Percentiles rank a stretch among this genome's conserved stretches.
Conservation (phyloP, 2,329 filamentous ascomycete species). For the Xylaria sp. region DNA sequence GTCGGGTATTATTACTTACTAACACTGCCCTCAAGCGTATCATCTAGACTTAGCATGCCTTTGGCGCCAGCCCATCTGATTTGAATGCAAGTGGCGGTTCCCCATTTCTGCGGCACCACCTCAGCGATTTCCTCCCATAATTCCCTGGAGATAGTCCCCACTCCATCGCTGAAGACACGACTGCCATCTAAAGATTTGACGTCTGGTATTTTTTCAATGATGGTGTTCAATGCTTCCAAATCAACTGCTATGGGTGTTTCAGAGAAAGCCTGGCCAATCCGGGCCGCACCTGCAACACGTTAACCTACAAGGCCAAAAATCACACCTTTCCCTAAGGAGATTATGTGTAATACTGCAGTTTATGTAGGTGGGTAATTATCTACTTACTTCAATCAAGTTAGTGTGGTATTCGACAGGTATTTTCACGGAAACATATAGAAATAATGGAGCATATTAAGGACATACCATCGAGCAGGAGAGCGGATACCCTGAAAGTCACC, state of each 20-base stretch:
- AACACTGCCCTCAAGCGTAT: conserved; percentile 63
- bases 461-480: conserved; percentile 61
- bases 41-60: conserved; percentile 77
- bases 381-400: conserved; percentile 31
- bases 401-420: neutral
- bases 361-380: neutral
- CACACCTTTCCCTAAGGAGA: neutral
- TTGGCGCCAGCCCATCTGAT: conserved; percentile 80
- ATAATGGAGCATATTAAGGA: neutral
- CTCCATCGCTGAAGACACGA: conserved; percentile 80
- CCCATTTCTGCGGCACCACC: conserved; percentile 58
- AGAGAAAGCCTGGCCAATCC: conserved; percentile 76
- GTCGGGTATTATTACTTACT: conserved; percentile 37
- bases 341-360: neutral
- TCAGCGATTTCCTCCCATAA: conserved; percentile 70
- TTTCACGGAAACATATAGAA: neutral
- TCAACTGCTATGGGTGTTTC: conserved; percentile 75
- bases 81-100: conserved; percentile 74
- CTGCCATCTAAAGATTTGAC: conserved; percentile 60
- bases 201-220: conserved; percentile 56
- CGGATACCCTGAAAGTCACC: conserved; percentile 63
- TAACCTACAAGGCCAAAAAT: neutral
- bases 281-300: conserved; percentile 55
- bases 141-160: conserved; percentile 74
- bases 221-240: conserved; percentile 54